A percentile compares a stretch with the other conserved stretches of the same genome.
phyloP scores from a whole-genome alignment of 805 yeast species.

The Metahyphopichia silvanorum region DNA sequence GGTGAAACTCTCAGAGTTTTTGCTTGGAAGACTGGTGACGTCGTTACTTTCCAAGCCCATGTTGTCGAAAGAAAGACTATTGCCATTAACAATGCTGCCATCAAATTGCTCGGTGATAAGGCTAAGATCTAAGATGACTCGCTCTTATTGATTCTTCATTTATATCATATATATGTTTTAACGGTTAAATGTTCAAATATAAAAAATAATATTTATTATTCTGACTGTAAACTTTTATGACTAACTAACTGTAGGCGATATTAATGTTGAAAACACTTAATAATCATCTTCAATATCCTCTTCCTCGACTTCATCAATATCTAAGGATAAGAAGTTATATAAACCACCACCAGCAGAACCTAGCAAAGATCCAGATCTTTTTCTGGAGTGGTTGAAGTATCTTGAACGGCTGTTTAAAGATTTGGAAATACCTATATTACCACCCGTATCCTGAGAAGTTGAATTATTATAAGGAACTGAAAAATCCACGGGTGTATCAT shows the following conservation, averaged over 20 bases:
- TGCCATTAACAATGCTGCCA: constrained; percentile 86
- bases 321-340: constrained; percentile 15
- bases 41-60: constrained; percentile 75
- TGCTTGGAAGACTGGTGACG: constrained; percentile 81
- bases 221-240: not conserved
- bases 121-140: constrained; percentile 36
- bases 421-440: constrained; percentile 4
- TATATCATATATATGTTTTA: no score
- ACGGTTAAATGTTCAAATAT: not conserved
- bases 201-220: not conserved
- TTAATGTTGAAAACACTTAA: no score
- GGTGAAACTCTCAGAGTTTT: constrained; percentile 81
- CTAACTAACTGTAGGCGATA: not conserved
- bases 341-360: constrained; percentile 21
- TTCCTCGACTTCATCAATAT: constrained; percentile 22
- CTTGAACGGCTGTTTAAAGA: constrained; percentile 1
- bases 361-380: constrained; percentile 16
- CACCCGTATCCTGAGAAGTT: constrained; percentile 1
- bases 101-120: constrained; percentile 49
- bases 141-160: no score
- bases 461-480: constrained; percentile 16
- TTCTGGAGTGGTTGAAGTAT: constrained; percentile 12
- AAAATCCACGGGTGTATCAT: constrained; percentile 38
- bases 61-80: constrained; percentile 72
- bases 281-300: constrained; percentile 13